A percentile compares a stretch with the other conserved stretches of the same genome.
phyloP scores from a whole-genome alignment of 805 yeast species.

The Monosporozyma aerobia region DNA sequence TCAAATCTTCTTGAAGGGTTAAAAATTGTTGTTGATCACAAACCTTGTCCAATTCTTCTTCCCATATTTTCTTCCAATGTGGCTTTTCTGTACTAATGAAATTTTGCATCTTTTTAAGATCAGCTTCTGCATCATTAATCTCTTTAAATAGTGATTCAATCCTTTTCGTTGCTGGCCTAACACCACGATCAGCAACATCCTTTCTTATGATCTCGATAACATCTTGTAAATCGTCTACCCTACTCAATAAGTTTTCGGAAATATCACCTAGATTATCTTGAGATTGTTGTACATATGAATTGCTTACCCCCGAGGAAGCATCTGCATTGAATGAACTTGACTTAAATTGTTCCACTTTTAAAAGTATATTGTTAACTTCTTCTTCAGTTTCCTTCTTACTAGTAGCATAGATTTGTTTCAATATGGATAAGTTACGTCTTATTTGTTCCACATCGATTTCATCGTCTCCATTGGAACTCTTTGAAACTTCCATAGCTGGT shows the following conservation, averaged over 20 bases:
- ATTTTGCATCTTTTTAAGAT: constrained; percentile 44
- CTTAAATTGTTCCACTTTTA: constrained; percentile 44
- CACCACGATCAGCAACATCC: constrained; percentile 88
- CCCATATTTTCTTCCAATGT: constrained; percentile 89
- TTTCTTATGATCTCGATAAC: constrained; percentile 78
- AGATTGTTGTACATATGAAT: constrained; percentile 67
- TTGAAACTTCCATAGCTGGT: not conserved
- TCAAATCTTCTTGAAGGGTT: constrained; percentile 79
- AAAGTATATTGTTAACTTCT: constrained; percentile 37
- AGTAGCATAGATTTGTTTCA: constrained; percentile 45
- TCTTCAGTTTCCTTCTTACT: constrained; percentile 36
- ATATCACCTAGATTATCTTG: constrained; percentile 65
- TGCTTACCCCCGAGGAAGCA: constrained; percentile 23
- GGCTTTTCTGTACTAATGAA: constrained; percentile 66
- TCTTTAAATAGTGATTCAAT: constrained; percentile 58
- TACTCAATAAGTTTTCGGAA: constrained; percentile 63
- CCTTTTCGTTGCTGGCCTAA: constrained; percentile 68
- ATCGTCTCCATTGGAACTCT: not conserved
- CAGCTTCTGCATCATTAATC: constrained; percentile 44
- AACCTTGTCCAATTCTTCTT: constrained; percentile 75
- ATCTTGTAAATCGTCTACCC: constrained; percentile 88
- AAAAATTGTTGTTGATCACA: constrained; percentile 92
- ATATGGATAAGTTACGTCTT: constrained; percentile 49
- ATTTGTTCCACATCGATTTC: constrained; percentile 32
- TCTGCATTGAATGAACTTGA: constrained; percentile 34